phyloP scores from a whole-genome alignment of 768 basidiomycete species.

The Collybia sordida region DNA sequence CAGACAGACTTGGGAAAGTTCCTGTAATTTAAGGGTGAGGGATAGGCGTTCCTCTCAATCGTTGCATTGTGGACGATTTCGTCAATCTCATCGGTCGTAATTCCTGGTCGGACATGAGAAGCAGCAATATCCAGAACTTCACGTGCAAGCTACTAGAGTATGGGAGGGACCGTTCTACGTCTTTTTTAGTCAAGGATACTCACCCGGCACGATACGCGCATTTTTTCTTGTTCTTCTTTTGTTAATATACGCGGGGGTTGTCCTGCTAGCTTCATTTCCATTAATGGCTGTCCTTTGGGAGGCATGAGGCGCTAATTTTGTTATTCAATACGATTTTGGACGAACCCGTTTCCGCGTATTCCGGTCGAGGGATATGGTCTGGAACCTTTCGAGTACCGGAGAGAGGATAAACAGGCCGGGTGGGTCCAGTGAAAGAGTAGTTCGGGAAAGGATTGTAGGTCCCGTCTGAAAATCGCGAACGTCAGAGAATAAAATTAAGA shows the following conservation, averaged over 20 bases:
- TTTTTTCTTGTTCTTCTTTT: constrained; percentile 80
- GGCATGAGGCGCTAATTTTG: constrained; percentile 9
- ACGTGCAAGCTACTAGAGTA: constrained; percentile 62
- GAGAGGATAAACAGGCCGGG: constrained; percentile 88
- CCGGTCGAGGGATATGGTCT: constrained; percentile 80
- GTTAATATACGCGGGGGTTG: constrained; percentile 66
- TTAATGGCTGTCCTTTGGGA: constrained; percentile 52
- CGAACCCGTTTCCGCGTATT: constrained; percentile 69
- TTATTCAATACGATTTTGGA: constrained; percentile 20
- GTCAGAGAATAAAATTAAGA: not conserved
- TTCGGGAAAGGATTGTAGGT: constrained; percentile 79
- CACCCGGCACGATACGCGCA: constrained; percentile 85
- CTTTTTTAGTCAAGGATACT: constrained; percentile 25
- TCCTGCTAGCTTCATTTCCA: constrained; percentile 58
- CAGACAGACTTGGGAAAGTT: constrained; percentile 95
- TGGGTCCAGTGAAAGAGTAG: constrained; percentile 74
- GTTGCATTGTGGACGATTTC: constrained; percentile 89
- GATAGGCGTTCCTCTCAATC: constrained; percentile 90
- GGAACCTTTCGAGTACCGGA: constrained; percentile 77
- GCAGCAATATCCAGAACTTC: constrained; percentile 95
- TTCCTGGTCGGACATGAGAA: constrained; percentile 81
- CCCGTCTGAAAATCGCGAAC: constrained; percentile 46
- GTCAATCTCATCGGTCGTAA: constrained; percentile 96
- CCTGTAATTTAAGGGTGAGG: constrained; percentile 90
- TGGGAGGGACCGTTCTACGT: constrained; percentile 3